Evolutionary conservation across 2,329 filamentous ascomycete species (phyloP).

Genomic region (Talaromyces sp.): DNA sequence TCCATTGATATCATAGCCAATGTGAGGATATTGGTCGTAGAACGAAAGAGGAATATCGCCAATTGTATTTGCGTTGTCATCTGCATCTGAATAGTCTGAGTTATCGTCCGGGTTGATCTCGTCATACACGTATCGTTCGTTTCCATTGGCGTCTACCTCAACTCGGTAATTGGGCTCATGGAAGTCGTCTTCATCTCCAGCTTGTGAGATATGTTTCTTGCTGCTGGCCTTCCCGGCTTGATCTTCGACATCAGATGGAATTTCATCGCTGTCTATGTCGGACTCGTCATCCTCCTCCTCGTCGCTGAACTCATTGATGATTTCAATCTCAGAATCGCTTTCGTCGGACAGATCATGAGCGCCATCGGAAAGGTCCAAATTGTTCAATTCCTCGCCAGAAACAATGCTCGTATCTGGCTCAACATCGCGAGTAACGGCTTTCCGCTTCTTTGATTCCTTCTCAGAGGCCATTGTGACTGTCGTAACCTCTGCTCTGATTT

Average conservation of each 20-base stretch:
- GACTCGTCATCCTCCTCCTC: constrained; percentile 49
- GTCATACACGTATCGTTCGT: constrained; percentile 82
- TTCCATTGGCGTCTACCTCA: constrained; percentile 81
- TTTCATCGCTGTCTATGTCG: constrained; percentile 47
- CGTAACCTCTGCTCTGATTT: background rate
- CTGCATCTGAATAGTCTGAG: constrained; percentile 85
- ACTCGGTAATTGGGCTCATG: constrained; percentile 53
- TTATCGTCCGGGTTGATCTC: constrained; percentile 95
- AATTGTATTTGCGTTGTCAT: constrained; percentile 79
- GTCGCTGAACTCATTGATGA: constrained; percentile 51
- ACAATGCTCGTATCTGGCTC: constrained; percentile 46
- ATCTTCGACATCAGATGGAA: constrained; percentile 44
- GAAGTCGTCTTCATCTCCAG: constrained; percentile 30
- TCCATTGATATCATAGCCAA: constrained; percentile 97
- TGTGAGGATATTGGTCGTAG: constrained; percentile 96
- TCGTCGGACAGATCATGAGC: constrained; percentile 40
- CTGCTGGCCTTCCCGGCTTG: background rate
- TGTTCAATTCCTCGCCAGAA: constrained; percentile 57
- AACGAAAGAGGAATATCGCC: constrained; percentile 90
- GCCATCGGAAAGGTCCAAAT: constrained; percentile 38
- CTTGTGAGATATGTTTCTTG: background rate
- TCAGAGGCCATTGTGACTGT: constrained; percentile 27
- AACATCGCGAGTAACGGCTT: constrained; percentile 54
- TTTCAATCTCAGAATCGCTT: constrained; percentile 48
- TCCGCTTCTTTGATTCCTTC: constrained; percentile 57